Conservation (phyloP, 2,329 filamentous ascomycete genomes). For the Fusarium illudens region DNA sequence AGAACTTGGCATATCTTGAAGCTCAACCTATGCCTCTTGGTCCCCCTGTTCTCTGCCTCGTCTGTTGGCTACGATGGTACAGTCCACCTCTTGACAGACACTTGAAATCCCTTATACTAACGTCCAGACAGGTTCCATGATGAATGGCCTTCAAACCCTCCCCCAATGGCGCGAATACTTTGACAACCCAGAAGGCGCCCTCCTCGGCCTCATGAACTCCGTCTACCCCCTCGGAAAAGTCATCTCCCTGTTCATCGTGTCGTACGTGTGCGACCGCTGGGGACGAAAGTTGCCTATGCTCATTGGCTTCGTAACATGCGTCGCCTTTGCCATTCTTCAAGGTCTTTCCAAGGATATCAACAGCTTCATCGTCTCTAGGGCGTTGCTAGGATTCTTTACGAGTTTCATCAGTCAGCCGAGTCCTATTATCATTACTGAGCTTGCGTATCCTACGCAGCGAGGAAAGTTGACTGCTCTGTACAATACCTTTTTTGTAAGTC, state of each 20-base stretch:
- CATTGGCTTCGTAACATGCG: slow-evolving; percentile 36
- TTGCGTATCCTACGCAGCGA: background rate
- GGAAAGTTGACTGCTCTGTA: background rate
- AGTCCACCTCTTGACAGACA: background rate
- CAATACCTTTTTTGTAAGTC: background rate
- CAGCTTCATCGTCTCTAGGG: background rate
- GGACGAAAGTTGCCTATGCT: slow-evolving; percentile 51
- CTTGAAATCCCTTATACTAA: background rate
- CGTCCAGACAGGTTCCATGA: slow-evolving; percentile 45
- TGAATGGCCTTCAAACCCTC: slow-evolving; percentile 55
- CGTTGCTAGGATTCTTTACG: background rate
- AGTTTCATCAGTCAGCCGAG: background rate
- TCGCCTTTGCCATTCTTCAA: background rate
- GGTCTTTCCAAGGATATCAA: background rate
- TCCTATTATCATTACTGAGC: background rate
- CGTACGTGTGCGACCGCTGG: slow-evolving; percentile 47
- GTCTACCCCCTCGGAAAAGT: slow-evolving; percentile 51
- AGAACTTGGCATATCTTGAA: background rate
- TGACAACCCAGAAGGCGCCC: slow-evolving; percentile 44
- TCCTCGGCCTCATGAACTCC: slow-evolving; percentile 49
- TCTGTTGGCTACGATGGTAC: background rate
- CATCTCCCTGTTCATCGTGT: slow-evolving; percentile 46
- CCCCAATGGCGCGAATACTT: slow-evolving; percentile 52
- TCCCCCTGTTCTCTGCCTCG: background rate
- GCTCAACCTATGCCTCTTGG: background rate